These are phyloP conservation scores for Peniophora sp. DNA, from an alignment of 1,284 basidiomycete species.

Conservation along the genomic window DNA sequence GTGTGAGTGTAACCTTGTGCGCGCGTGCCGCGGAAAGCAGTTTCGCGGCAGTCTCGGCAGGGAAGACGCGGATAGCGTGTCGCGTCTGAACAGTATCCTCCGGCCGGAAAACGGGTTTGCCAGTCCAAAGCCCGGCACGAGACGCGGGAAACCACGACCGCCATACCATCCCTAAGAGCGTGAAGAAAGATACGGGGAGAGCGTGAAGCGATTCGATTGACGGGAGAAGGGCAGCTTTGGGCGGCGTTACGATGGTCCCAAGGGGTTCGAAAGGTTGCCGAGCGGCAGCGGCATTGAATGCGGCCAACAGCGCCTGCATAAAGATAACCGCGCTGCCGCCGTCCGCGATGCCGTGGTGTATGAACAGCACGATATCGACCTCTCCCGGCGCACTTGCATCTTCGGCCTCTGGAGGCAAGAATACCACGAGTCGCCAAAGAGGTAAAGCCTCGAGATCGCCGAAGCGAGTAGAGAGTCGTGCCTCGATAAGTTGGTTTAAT, in stretches of 20 bases:
- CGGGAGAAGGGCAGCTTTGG: slow-evolving; percentile 1
- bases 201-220: slow-evolving; percentile 1
- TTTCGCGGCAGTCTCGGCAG: not conserved
- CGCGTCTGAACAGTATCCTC: not conserved
- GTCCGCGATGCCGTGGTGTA: slow-evolving; percentile 8
- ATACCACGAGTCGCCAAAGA: slow-evolving; percentile 4
- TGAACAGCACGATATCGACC: slow-evolving; percentile 6
- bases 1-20: slow-evolving; percentile 2
- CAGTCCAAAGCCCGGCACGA: slow-evolving; percentile 1
- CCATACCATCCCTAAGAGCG: slow-evolving; percentile 1
- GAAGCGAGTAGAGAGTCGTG: slow-evolving; percentile 2
- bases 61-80: not conserved
- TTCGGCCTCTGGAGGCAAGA: not conserved
- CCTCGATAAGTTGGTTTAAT: not conserved
- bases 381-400: not conserved
- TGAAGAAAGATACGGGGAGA: slow-evolving; percentile 1
- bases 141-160: not conserved
- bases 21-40: slow-evolving; percentile 1
- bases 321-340: slow-evolving; percentile 5
- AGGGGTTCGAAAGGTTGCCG: not conserved
- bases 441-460: slow-evolving; percentile 3
- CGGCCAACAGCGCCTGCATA: slow-evolving; percentile 2
- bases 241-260: slow-evolving; percentile 1
- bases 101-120: not conserved
- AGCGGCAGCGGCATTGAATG: slow-evolving; percentile 1